Evolutionary conservation across 2,329 filamentous ascomycete species (phyloP).

Genomic region (Dactylellina haptotyla): DNA sequence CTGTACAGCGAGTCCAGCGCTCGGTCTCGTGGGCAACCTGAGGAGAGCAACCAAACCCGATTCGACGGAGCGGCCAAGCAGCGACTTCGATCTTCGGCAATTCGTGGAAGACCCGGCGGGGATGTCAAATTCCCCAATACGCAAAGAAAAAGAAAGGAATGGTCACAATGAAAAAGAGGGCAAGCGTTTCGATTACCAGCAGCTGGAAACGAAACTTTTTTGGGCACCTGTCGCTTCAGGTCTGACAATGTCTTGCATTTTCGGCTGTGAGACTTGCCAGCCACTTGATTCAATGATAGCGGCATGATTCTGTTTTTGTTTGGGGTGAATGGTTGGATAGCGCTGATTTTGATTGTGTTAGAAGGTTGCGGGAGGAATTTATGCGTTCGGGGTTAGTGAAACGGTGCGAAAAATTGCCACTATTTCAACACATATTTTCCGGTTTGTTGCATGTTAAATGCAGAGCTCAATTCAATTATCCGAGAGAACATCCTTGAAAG

Average conservation of each 20-base stretch:
- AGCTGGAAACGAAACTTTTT: slow-evolving; percentile 40
- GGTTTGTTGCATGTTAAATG: background rate
- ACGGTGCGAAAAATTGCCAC: background rate
- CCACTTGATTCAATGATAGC: slow-evolving; percentile 9
- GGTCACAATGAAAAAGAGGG: slow-evolving; percentile 8
- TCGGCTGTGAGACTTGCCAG: slow-evolving; percentile 5
- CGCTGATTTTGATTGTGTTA: too few relatives aligned
- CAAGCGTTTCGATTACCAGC: slow-evolving; percentile 20
- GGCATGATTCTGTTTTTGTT: background rate
- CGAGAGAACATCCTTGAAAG: too few relatives aligned
- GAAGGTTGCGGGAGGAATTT: too few relatives aligned
- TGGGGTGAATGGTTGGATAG: background rate
- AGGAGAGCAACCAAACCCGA: slow-evolving; percentile 14
- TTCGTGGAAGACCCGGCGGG: slow-evolving; percentile 19
- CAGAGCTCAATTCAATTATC: background rate
- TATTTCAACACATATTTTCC: background rate
- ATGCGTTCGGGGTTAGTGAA: background rate
- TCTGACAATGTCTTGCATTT: slow-evolving; percentile 30
- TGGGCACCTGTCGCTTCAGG: slow-evolving; percentile 9
- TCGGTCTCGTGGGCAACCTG: slow-evolving; percentile 37
- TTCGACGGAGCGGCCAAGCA: slow-evolving; percentile 22
- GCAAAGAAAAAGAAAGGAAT: too few relatives aligned
- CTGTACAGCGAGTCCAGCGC: background rate
- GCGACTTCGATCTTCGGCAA: slow-evolving; percentile 25
- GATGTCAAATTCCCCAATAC: too few relatives aligned